Evolutionary conservation across 73 alveolate genomes (phyloP).

Genomic region (Stentor coeruleus): DNA sequence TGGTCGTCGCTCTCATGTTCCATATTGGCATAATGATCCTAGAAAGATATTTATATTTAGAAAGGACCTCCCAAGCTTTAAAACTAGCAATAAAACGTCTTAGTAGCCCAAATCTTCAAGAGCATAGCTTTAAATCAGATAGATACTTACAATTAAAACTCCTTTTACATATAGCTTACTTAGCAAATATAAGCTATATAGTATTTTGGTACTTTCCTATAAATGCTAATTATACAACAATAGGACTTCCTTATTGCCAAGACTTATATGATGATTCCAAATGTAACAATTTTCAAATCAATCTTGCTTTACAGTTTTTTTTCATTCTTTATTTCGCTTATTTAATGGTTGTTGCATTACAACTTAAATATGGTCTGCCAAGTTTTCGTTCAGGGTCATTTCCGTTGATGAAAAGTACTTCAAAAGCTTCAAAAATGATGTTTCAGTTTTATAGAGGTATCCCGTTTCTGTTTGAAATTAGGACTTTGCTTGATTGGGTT

Average conservation of each 20-base stretch:
- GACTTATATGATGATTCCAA: conserved; percentile 18
- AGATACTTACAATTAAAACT: conserved; percentile 30
- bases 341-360: conserved; percentile 64
- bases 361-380: conserved; percentile 78
- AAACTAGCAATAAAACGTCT: background rate
- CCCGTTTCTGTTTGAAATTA: conserved; percentile 84
- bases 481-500: conserved; percentile 85
- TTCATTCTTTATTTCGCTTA: conserved; percentile 68
- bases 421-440: background rate
- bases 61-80: conserved; percentile 22
- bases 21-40: conserved; percentile 43
- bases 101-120: background rate
- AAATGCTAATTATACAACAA: conserved; percentile 21
- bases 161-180: conserved; percentile 29
- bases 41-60: conserved; percentile 44
- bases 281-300: conserved; percentile 49
- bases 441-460: conserved; percentile 56
- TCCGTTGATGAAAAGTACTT: conserved; percentile 37
- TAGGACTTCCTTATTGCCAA: conserved; percentile 33
- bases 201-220: conserved; percentile 56
- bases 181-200: conserved; percentile 20
- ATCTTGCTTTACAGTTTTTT: conserved; percentile 46
- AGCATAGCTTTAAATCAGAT: background rate
- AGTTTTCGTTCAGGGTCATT: conserved; percentile 75
- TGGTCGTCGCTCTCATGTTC: conserved; percentile 55